Conservation (phyloP, 768 basidiomycete species). For the Kwoniella mangroviensis region DNA sequence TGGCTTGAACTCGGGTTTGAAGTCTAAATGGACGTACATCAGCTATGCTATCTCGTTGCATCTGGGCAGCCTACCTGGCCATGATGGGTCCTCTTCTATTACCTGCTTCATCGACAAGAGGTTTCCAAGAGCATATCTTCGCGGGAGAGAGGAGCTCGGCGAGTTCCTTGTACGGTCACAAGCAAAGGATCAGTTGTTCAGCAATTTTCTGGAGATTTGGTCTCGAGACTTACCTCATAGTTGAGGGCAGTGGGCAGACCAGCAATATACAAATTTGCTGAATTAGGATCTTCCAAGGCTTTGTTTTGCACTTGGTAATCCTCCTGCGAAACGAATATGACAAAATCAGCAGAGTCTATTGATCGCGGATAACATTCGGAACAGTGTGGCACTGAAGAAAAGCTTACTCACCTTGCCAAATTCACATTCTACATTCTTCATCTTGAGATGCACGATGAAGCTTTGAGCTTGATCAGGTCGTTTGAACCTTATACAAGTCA, state of each 20-base stretch:
- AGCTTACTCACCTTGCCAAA: conserved; percentile 39
- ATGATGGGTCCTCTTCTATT: conserved; percentile 38
- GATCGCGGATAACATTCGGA: background rate
- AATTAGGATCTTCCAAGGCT: conserved; percentile 40
- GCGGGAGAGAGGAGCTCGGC: conserved; percentile 22
- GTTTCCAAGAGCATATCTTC: conserved; percentile 33
- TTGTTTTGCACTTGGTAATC: conserved; percentile 46
- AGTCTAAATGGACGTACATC: conserved; percentile 20
- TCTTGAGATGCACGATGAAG: conserved; percentile 34
- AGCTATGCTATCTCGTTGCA: no score
- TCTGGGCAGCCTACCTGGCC: conserved; percentile 40
- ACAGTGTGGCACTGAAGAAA: background rate
- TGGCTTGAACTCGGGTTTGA: conserved; percentile 37
- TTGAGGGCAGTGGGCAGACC: conserved; percentile 34
- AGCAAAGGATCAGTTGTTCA: background rate
- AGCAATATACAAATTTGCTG: conserved; percentile 44
- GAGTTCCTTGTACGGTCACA: conserved; percentile 14
- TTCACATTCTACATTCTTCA: conserved; percentile 31
- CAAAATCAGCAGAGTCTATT: conserved; percentile 4
- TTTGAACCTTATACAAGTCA: conserved; percentile 27
- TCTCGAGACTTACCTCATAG: conserved; percentile 29
- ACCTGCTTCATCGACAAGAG: conserved; percentile 35
- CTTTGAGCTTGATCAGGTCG: conserved; percentile 29
- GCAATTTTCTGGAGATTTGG: background rate
- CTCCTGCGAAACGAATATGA: conserved; percentile 24